Conservation (phyloP, 805 yeast species). For the Phaffomyces antillensis region DNA sequence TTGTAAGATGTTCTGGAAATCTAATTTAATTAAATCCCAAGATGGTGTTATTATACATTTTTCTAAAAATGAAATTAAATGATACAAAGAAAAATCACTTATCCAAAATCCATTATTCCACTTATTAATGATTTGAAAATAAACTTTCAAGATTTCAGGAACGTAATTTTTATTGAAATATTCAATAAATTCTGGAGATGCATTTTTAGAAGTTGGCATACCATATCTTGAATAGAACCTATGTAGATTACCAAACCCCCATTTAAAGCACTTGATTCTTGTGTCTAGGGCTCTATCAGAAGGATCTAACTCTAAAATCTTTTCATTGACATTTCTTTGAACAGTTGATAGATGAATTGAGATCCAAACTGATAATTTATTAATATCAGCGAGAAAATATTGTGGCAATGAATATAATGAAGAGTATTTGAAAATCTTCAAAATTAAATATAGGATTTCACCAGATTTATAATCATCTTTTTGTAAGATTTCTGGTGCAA, state of each 20-base stretch:
- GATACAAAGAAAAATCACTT: conserved; percentile 53
- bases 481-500: conserved; percentile 37
- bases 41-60: conserved; percentile 48
- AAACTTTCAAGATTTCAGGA: conserved; percentile 64
- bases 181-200: conserved; percentile 43
- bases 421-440: conserved; percentile 60
- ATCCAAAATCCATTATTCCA: conserved; percentile 53
- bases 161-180: conserved; percentile 50
- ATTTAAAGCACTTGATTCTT: conserved; percentile 72
- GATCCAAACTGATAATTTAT: conserved; percentile 49
- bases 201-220: conserved; percentile 26
- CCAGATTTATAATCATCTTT: conserved; percentile 28
- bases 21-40: conserved; percentile 61
- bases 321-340: conserved; percentile 46
- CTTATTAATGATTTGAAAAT: conserved; percentile 38
- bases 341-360: conserved; percentile 56
- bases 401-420: conserved; percentile 54
- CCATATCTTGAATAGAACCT: conserved; percentile 61
- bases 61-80: conserved; percentile 58
- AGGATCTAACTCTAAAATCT: conserved; percentile 39
- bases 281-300: conserved; percentile 39
- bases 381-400: conserved; percentile 30
- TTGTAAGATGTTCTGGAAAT: conserved; percentile 53
- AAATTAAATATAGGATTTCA: conserved; percentile 49
- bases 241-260: conserved; percentile 78